Percentiles rank a stretch among this genome's conserved stretches.
phyloP scores from a whole-genome alignment of 225 moss, liverwort and hornwort species.

The Sphagnum tenellum region DNA sequence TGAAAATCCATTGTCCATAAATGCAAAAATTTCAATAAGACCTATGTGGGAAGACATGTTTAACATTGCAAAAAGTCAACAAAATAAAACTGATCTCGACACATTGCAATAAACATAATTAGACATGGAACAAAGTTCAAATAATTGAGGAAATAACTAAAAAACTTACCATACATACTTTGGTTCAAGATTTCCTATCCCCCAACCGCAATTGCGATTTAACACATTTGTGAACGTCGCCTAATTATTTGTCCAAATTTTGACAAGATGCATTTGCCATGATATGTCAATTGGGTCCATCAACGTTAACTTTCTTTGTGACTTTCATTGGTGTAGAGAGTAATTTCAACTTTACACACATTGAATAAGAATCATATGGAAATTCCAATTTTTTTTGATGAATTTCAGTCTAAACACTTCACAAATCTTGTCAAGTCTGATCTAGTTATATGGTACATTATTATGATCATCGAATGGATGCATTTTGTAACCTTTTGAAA shows the following conservation, averaged over 20 bases:
- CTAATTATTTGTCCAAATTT: not conserved
- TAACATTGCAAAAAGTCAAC: not conserved
- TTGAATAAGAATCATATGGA: too few species aligned
- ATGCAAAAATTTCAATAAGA: not conserved
- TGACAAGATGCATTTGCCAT: not conserved
- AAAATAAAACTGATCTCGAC: not conserved
- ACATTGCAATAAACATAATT: not conserved
- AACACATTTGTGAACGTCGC: not conserved
- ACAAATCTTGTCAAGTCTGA: too few species aligned
- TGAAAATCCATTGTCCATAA: not conserved
- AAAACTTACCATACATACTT: not conserved
- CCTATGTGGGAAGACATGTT: not conserved
- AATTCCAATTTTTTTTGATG: too few species aligned
- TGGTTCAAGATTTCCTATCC: not conserved
- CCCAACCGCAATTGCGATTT: not conserved
- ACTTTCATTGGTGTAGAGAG: too few species aligned
- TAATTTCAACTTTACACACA: too few species aligned
- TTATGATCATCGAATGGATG: too few species aligned
- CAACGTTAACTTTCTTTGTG: too few species aligned
- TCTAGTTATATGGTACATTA: too few species aligned
- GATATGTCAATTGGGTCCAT: too few species aligned
- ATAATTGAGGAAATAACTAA: not conserved
- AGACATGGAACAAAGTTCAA: not conserved
- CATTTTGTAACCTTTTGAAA: too few species aligned
- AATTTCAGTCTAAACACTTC: too few species aligned